Evolutionary conservation across 768 basidiomycete species (phyloP), one percentile per base, ranked within the genome.

Genomic region (Pisolithus orientalis): DNA sequence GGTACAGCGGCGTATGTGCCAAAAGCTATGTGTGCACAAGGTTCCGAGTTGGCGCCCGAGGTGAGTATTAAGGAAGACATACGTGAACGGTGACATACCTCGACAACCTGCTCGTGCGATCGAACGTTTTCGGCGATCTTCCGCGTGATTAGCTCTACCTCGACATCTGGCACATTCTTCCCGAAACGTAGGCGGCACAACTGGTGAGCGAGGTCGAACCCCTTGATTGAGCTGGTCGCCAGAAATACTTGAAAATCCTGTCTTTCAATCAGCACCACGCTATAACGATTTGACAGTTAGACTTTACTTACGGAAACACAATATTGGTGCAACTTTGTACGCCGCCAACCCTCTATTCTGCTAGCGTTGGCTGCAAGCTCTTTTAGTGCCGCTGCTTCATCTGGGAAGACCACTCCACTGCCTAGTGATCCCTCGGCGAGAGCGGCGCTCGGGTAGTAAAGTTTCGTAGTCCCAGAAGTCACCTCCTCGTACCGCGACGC

Each of bases 301-400:
- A 63, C 51, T 29, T 6, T 3, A 71, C 80, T 55, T 57, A 94
- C 94, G 68, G 72, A 70, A 51, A 83, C 77, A 59, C 75, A 87
- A 55, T 88, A 79, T 50, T 80, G 77, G 67, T 97, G 96, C 50
- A 80, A 84, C 56, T 80, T 82, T 5, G 90, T 95, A 63, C 80
- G 79, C 56, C 89, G 75, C 95, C 95, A 99, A 7, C 87, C 94
- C 62, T 98, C 96, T 38, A 98, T 92, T 34, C 95, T 80, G 59
- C 83, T 82, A 1, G 85, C 82, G 58, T 94, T 93, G 31, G 76
- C 74, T 39, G 76, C 74, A 50, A 96, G 73, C 64, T 99, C 95
- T 56, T 79, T 80, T 53, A 75, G 60, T 43, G 82, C 82, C 11
- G 75, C 67, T 0, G 65, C 65, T 21, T 95, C 93, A 52, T 95